Conservation (phyloP, 2,329 filamentous ascomycete genomes). For the Apiospora sp. region DNA sequence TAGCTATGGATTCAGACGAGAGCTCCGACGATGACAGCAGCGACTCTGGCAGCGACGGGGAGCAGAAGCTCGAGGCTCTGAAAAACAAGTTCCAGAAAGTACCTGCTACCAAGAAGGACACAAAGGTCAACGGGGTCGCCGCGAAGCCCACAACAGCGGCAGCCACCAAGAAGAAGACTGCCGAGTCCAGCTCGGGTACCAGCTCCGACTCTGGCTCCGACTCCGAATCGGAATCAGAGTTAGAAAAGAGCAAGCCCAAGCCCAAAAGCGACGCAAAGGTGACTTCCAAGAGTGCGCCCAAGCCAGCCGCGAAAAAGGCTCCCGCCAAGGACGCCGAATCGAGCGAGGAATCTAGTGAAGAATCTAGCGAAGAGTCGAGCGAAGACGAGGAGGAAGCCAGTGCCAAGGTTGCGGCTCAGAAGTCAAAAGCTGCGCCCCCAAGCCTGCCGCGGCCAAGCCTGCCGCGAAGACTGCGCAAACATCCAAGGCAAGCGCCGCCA, state of each 20-base stretch:
- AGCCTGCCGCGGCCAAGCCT: slow-evolving; percentile 22
- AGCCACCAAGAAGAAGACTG: slow-evolving; percentile 1
- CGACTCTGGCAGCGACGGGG: slow-evolving; percentile 25
- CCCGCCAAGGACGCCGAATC: slow-evolving; percentile 2
- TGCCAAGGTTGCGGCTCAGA: slow-evolving; percentile 1
- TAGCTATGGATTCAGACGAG: neutral
- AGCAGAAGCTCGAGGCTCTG: slow-evolving; percentile 19
- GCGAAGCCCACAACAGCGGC: neutral
- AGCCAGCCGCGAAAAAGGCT: neutral
- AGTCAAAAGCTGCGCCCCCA: neutral
- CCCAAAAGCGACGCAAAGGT: neutral
- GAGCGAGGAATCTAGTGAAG: slow-evolving; percentile 6
- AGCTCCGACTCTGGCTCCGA: slow-evolving; percentile 29
- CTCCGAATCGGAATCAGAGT: slow-evolving; percentile 33
- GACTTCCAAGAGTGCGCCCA: slow-evolving; percentile 2
- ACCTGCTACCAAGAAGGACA: neutral
- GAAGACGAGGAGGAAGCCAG: slow-evolving; percentile 43
- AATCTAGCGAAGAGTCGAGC: slow-evolving; percentile 35
- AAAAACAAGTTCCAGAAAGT: slow-evolving; percentile 10
- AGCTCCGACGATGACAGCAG: slow-evolving; percentile 24
- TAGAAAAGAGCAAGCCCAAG: slow-evolving; percentile 37
- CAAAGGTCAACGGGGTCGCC: slow-evolving; percentile 12
- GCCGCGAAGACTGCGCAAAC: slow-evolving; percentile 25
- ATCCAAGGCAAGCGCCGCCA: slow-evolving; percentile 25
- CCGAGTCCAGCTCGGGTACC: neutral